Evolutionary conservation across 306 rosid species (phyloP), one percentile per base, ranked within the genome.

Genomic region (Citrullus mucosospermus): DNA sequence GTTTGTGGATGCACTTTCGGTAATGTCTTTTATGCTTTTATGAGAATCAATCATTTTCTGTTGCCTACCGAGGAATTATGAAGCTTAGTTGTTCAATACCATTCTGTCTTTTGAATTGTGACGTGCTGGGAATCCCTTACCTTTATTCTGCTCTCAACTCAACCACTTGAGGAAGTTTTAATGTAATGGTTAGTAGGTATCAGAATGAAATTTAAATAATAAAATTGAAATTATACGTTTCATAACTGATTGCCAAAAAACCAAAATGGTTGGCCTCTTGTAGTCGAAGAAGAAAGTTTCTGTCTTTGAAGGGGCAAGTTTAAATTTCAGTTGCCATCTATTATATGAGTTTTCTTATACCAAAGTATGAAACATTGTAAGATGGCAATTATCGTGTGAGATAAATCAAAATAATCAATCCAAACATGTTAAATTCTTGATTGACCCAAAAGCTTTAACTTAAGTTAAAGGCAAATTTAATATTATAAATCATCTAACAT

Each of bases 1-100:
- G 78, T 95, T 92, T 87, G 88, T 81, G 41, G 92, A 91, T 83
- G 93, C 96, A 61, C 67, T 91, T 61, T 79, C 8, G 99, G 97
- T 89, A 85, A 22, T 60, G 79, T 61, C 44, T 54, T 88, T 69
- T 78, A 78, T 82, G 67, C 77, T 57, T 38, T 13, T 60, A 66
- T 61, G 57, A 9, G 41, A 41, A 36, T 34, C 44, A 12, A 75
- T 28, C 48, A 15, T 30, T 74, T 34, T 30, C 9, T 20, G 13
- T 6, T 46, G 57, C 58, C 76, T 46, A 48, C 76, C 6, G 8
- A 14, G 20, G 76, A 71, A 48, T 50, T 20, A 70, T 70, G 55
- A 70, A 11, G 54, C 54, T 48, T 48, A 48, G 54, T 48, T 48
- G 54, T 48, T 48, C 54, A 48, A 48, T 48, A 48, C 16, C 54